A percentile compares a stretch with the other conserved stretches of the same genome.
phyloP scores from a whole-genome alignment of 129 eudicot species.

The Ambrosia artemisiifolia region DNA sequence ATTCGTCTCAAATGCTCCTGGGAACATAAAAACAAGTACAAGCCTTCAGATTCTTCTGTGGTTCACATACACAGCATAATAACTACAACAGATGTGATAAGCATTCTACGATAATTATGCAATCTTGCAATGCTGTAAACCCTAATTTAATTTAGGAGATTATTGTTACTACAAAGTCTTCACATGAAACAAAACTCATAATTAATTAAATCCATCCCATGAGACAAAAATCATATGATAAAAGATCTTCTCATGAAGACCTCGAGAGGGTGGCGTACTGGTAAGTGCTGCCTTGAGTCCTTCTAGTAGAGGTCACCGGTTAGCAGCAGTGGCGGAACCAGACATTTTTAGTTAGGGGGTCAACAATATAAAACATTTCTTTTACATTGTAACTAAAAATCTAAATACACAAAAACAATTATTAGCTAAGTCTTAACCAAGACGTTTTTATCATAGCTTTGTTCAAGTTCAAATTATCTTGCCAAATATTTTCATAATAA shows the following conservation, averaged over 20 bases:
- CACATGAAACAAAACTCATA: background rate
- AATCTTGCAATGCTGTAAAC: slow-evolving; percentile 1
- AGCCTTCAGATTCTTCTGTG: slow-evolving; percentile 17
- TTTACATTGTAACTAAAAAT: too few relatives aligned
- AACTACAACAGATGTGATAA: background rate
- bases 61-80: background rate
- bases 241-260: background rate
- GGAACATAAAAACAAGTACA: slow-evolving; percentile 1
- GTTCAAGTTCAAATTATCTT: too few relatives aligned
- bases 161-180: background rate
- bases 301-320: too few relatives aligned
- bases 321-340: too few relatives aligned
- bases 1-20: slow-evolving; percentile 95
- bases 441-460: too few relatives aligned
- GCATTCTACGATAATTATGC: background rate
- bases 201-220: background rate
- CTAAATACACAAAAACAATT: too few relatives aligned
- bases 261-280: too few relatives aligned
- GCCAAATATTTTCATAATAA: too few relatives aligned
- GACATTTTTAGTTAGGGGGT: too few relatives aligned
- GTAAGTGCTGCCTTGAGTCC: too few relatives aligned
- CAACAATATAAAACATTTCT: too few relatives aligned
- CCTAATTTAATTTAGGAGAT: background rate
- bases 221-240: background rate
- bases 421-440: too few relatives aligned